Base-by-base conservation (phyloP, 441 rosid genomes). In the Populus hybrid region DNA sequence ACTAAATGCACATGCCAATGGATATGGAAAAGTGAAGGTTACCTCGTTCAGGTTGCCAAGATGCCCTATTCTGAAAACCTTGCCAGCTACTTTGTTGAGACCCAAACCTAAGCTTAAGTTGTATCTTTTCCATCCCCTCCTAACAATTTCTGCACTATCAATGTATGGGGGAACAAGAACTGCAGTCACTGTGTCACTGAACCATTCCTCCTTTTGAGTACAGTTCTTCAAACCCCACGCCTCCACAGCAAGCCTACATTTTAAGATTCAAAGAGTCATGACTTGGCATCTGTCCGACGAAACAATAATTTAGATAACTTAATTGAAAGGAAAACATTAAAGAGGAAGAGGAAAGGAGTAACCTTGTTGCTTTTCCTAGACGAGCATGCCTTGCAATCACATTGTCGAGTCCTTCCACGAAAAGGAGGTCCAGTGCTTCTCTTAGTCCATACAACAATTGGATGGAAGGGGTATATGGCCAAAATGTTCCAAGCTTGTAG, bases 141-240 rank as follows among this genome's bases (percentile, higher is more conserved):
- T 87, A 67, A 95, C 99, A 75, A 95, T 84, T 84, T 95, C 99
- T 1, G 90, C 11, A 38, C 99, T 88, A 36, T 95, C 93, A 24
- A 95, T 89, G 73, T 90, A 36, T 6, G 98, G 91, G 3, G 99
- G 99, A 82, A 93, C 94, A 2, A 93, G 69, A 23, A 95, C 95
- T 16, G 99, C 98, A 20, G 99, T 95, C 78, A 95, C 99, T 0
- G 99, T 95, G 89, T 95, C 90, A 78, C 99, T 95, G 85, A 70
- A 87, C 97, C 99, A 93, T 81, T 95, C 99, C 81, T 93, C 99
- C 85, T 87, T 95, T 35, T 90, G 97, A 40, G 99, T 91, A 84
- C 99, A 93, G 85, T 95, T 95, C 87, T 92, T 95, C 89, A 95
- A 81, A 28, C 99, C 99, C 98, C 99, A 95, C n/a, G 98, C 99